Evolutionary conservation across 164 flowering plant genomes (phyloP).

Genomic region (Aristolochia californica): DNA sequence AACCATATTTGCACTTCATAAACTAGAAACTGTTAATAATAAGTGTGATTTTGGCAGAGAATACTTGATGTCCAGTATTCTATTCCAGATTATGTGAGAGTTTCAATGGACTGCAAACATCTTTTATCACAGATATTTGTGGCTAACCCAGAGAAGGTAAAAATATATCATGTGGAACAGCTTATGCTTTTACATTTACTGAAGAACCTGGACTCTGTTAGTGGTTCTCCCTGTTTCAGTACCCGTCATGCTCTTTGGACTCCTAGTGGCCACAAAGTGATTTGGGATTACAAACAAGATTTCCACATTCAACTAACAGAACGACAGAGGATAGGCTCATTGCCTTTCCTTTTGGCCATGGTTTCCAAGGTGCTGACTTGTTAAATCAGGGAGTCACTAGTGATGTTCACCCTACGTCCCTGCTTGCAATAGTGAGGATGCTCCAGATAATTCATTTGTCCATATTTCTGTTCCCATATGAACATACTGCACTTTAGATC

Average conservation of each 20-base stretch:
- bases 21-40: no score
- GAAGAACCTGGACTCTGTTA: background rate
- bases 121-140: conserved; percentile 68
- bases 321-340: background rate
- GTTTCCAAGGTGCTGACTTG: background rate
- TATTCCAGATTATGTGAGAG: conserved; percentile 64
- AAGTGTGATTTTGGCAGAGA: conserved; percentile 35
- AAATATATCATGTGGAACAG: background rate
- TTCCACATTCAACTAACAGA: background rate
- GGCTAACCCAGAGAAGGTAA: conserved; percentile 70
- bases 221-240: background rate
- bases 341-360: background rate
- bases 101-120: conserved; percentile 61
- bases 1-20: background rate
- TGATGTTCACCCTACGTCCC: background rate
- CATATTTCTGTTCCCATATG: no score
- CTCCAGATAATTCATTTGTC: no score
- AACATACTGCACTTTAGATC: no score
- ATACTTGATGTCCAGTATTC: conserved; percentile 66
- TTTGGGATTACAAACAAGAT: background rate
- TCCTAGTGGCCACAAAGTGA: background rate
- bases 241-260: no score
- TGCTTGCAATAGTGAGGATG: no score
- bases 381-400: background rate
- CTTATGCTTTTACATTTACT: no score